phyloP scores from a whole-genome alignment of 1,139 yeast genomes.

The Protomyces lactucae-debilis region DNA sequence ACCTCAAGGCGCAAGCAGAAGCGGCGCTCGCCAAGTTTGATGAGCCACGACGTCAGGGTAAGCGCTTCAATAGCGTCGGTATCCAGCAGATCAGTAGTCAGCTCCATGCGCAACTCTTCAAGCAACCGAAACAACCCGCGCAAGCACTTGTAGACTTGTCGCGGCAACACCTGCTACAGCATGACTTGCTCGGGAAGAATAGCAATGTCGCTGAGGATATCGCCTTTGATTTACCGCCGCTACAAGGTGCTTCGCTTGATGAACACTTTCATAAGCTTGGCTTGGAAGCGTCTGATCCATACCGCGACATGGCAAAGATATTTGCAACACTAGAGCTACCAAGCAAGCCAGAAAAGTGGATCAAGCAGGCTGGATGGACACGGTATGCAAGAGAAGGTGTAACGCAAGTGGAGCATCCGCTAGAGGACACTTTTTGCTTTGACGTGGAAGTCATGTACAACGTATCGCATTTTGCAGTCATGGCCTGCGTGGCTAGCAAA shows the following conservation, averaged over 20 bases:
- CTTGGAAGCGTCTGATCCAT: slow-evolving; percentile 54
- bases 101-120: slow-evolving; percentile 57
- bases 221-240: slow-evolving; percentile 56
- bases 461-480: slow-evolving; percentile 62
- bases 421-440: slow-evolving; percentile 62
- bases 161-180: slow-evolving; percentile 54
- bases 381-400: slow-evolving; percentile 53
- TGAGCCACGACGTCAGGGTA: slow-evolving; percentile 4
- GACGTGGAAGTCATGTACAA: slow-evolving; percentile 88
- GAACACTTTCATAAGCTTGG: slow-evolving; percentile 84
- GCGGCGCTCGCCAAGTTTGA: background rate
- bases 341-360: slow-evolving; percentile 52
- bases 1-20: background rate
- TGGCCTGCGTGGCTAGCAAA: slow-evolving; percentile 75
- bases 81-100: slow-evolving; percentile 63
- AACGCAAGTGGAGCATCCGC: slow-evolving; percentile 61
- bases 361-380: slow-evolving; percentile 72
- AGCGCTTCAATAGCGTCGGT: slow-evolving; percentile 45
- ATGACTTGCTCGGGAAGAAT: slow-evolving; percentile 71
- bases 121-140: slow-evolving; percentile 40
- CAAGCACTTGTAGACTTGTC: slow-evolving; percentile 53
- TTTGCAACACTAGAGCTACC: slow-evolving; percentile 47
- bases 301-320: slow-evolving; percentile 47
- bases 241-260: slow-evolving; percentile 67
- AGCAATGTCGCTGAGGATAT: slow-evolving; percentile 65